A percentile compares a stretch with the other conserved stretches of the same genome.
These are phyloP conservation scores for Cinnamomum chago DNA, from an alignment of 164 flowering plant species.

Conservation along the genomic window DNA sequence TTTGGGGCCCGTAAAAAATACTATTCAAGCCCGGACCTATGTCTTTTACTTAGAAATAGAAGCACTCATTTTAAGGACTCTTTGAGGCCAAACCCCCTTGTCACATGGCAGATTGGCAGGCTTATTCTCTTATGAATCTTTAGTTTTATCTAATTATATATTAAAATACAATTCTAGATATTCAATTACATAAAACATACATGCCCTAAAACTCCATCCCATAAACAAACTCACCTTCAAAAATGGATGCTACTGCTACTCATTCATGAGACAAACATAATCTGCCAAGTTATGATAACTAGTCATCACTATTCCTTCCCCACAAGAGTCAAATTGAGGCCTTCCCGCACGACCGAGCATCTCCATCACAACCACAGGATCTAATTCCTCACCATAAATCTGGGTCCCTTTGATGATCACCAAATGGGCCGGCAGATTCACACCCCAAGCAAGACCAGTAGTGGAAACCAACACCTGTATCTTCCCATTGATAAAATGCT, in stretches of 20 bases:
- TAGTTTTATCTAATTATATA: no score
- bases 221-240: constrained; percentile 92
- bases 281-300: constrained; percentile 83
- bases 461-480: constrained; percentile 93
- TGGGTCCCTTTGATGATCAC: constrained; percentile 98
- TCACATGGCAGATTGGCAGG: no score
- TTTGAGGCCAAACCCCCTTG: no score
- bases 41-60: no score
- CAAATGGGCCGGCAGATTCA: constrained; percentile 89
- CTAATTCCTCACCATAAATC: constrained; percentile 93
- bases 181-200: no score
- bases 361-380: constrained; percentile 98
- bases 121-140: no score
- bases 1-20: no score
- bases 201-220: constrained; percentile 33
- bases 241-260: constrained; percentile 79
- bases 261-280: constrained; percentile 91
- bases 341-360: constrained; percentile 99
- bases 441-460: constrained; percentile 99
- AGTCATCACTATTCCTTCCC: constrained; percentile 92
- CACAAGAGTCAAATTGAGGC: constrained; percentile 88
- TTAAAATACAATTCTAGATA: no score
- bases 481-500: constrained; percentile 73
- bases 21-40: no score
- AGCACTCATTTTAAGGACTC: no score